A percentile compares a stretch with the other conserved stretches of the same genome.
phyloP scores from a whole-genome alignment of 768 basidiomycete genomes.

The Roridomyces roridus region DNA sequence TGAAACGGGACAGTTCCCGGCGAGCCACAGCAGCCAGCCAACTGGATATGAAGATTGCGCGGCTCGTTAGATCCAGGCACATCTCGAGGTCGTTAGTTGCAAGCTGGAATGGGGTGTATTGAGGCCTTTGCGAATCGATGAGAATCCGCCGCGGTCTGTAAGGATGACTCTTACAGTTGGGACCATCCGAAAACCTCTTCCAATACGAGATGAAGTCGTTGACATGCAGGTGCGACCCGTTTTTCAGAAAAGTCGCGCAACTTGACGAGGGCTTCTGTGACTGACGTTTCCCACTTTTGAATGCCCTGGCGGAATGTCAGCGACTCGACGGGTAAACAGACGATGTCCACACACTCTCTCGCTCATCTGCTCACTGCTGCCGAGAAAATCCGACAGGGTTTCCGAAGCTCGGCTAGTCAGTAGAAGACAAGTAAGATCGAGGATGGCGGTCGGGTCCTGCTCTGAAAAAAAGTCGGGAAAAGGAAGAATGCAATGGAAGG shows the following conservation, averaged over 20 bases:
- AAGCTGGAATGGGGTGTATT: slow-evolving; percentile 63
- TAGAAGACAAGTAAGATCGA: slow-evolving; percentile 75
- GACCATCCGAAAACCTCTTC: slow-evolving; percentile 85
- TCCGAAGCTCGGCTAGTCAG: slow-evolving; percentile 77
- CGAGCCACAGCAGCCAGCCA: slow-evolving; percentile 75
- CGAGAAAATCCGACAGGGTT: slow-evolving; percentile 73
- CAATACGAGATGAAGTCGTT: slow-evolving; percentile 76
- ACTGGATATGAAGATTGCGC: slow-evolving; percentile 65
- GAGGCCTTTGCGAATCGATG: slow-evolving; percentile 56
- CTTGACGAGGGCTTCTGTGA: slow-evolving; percentile 72
- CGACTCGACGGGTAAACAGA: slow-evolving; percentile 9
- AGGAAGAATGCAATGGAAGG: slow-evolving; percentile 7
- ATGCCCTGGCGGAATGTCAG: slow-evolving; percentile 59
- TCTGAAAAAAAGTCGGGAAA: slow-evolving; percentile 44
- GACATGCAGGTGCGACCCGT: slow-evolving; percentile 73
- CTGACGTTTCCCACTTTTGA: slow-evolving; percentile 82
- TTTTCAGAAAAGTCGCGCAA: slow-evolving; percentile 78
- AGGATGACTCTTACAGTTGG: slow-evolving; percentile 53
- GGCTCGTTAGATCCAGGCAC: slow-evolving; percentile 59
- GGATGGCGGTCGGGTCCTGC: slow-evolving; percentile 63
- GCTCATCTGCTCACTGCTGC: slow-evolving; percentile 80
- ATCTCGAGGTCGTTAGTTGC: slow-evolving; percentile 51
- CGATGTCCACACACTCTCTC: slow-evolving; percentile 62
- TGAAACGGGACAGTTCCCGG: slow-evolving; percentile 73
- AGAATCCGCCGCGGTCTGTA: slow-evolving; percentile 12